These are phyloP conservation scores for Typha latifolia DNA, from an alignment of 176 grass and related monocot species.

Conservation along the genomic window DNA sequence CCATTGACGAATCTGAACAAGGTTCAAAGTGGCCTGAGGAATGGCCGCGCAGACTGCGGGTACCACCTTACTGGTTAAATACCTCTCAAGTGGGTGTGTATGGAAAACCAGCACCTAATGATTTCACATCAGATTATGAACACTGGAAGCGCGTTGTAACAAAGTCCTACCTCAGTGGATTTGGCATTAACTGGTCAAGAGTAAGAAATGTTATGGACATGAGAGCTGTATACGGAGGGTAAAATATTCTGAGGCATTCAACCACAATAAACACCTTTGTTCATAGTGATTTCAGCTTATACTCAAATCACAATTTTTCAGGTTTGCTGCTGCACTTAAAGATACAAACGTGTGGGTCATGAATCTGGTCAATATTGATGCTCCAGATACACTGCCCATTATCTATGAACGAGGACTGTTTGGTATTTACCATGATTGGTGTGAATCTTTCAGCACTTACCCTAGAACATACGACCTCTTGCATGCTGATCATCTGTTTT, in stretches of 20 bases:
- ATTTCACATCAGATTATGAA: slow-evolving; percentile 55
- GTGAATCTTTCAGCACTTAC: slow-evolving; percentile 97
- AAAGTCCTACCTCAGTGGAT: slow-evolving; percentile 65
- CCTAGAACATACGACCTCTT: slow-evolving; percentile 87
- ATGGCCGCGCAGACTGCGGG: slow-evolving; percentile 51
- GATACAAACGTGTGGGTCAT: slow-evolving; percentile 84
- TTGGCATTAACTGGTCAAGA: slow-evolving; percentile 71
- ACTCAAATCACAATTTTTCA: slow-evolving; percentile 8
- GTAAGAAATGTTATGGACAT: slow-evolving; percentile 99
- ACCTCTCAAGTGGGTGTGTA: slow-evolving; percentile 43
- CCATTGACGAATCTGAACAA: slow-evolving; percentile 30
- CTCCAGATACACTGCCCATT: slow-evolving; percentile 72
- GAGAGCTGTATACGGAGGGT: slow-evolving; percentile 93
- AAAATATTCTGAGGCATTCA: not conserved
- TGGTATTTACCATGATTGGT: slow-evolving; percentile 99
- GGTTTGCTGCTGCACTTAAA: slow-evolving; percentile 64
- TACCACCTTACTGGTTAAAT: slow-evolving; percentile 71
- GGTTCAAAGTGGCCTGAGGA: slow-evolving; percentile 51
- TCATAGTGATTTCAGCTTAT: too few relatives aligned
- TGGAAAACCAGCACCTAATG: slow-evolving; percentile 56
- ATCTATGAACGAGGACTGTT: slow-evolving; percentile 90
- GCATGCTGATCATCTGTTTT: slow-evolving; percentile 87
- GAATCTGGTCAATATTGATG: slow-evolving; percentile 86
- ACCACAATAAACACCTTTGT: not conserved
- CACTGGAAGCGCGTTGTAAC: slow-evolving; percentile 61